Conservation (phyloP, 768 basidiomycete species). For the Mycena rosella region DNA sequence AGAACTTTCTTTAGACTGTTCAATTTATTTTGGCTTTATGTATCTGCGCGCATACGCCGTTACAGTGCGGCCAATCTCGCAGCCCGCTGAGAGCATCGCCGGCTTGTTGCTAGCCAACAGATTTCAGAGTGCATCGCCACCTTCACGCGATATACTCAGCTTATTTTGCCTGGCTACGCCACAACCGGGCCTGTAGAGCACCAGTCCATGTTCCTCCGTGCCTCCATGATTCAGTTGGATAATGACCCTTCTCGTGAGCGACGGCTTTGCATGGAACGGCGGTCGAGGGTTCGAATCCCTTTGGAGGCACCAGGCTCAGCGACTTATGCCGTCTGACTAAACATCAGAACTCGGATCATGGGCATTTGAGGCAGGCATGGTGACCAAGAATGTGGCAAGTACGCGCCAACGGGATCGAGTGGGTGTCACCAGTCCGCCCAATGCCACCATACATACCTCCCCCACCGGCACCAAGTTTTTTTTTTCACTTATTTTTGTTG, state of each 20-base stretch:
- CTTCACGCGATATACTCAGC: too few relatives aligned
- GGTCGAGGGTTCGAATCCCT: conserved; percentile 1
- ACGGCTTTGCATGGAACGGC: background rate
- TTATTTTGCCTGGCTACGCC: too few relatives aligned
- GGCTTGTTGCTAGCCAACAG: too few relatives aligned
- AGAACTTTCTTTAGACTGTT: too few relatives aligned
- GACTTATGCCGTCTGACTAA: background rate
- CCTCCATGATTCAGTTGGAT: background rate
- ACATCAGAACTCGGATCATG: background rate
- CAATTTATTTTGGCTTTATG: too few relatives aligned
- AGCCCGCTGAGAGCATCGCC: too few relatives aligned
- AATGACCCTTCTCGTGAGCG: background rate
- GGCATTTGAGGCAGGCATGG: background rate
- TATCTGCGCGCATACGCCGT: too few relatives aligned
- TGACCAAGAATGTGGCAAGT: background rate
- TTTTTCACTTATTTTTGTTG: background rate
- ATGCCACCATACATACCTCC: background rate
- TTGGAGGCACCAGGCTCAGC: background rate
- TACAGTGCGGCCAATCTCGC: too few relatives aligned
- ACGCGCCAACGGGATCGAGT: background rate
- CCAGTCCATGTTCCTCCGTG: background rate
- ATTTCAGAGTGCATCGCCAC: too few relatives aligned
- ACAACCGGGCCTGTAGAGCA: too few relatives aligned
- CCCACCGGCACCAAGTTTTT: background rate
- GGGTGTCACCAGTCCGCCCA: background rate